phyloP scores from a whole-genome alignment of 2,329 filamentous ascomycete genomes.

The Furcasterigmium sp. region DNA sequence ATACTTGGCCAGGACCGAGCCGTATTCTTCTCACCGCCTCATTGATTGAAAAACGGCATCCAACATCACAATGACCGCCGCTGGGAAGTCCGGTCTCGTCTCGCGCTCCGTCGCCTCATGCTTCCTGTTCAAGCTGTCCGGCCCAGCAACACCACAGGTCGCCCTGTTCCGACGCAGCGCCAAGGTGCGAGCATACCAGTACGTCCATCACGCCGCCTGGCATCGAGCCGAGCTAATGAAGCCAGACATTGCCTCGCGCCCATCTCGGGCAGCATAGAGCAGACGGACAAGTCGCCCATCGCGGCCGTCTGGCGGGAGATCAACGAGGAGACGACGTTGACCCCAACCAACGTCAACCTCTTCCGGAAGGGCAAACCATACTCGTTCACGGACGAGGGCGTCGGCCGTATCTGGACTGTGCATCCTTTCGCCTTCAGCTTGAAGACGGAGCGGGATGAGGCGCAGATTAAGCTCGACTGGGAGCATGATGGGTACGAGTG shows the following conservation, averaged over 20 bases:
- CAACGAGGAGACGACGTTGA: slow-evolving; percentile 55
- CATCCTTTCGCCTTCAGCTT: slow-evolving; percentile 57
- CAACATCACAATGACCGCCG: background rate
- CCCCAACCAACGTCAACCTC: slow-evolving; percentile 36
- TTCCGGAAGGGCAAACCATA: slow-evolving; percentile 55
- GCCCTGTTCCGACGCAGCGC: slow-evolving; percentile 58
- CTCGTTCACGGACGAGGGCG: slow-evolving; percentile 44
- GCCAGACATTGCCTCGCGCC: slow-evolving; percentile 51
- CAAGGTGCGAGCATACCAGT: slow-evolving; percentile 57
- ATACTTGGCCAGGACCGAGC: too few species aligned
- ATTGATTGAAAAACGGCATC: too few species aligned
- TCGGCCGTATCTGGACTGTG: slow-evolving; percentile 56
- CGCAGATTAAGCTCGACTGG: slow-evolving; percentile 51
- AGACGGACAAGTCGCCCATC: slow-evolving; percentile 44
- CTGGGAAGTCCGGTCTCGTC: background rate
- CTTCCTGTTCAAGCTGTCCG: slow-evolving; percentile 43
- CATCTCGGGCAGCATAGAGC: slow-evolving; percentile 56
- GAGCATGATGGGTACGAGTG: slow-evolving; percentile 57
- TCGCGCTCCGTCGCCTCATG: slow-evolving; percentile 38
- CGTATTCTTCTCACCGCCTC: too few species aligned
- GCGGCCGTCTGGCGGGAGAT: slow-evolving; percentile 59
- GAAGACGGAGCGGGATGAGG: slow-evolving; percentile 31
- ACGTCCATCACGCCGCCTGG: slow-evolving; percentile 15
- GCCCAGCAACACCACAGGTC: slow-evolving; percentile 37
- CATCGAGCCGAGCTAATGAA: background rate